Evolutionary conservation across 768 basidiomycete species (phyloP), one percentile per base, ranked within the genome.

Genomic region (Trametes cinnabarina): DNA sequence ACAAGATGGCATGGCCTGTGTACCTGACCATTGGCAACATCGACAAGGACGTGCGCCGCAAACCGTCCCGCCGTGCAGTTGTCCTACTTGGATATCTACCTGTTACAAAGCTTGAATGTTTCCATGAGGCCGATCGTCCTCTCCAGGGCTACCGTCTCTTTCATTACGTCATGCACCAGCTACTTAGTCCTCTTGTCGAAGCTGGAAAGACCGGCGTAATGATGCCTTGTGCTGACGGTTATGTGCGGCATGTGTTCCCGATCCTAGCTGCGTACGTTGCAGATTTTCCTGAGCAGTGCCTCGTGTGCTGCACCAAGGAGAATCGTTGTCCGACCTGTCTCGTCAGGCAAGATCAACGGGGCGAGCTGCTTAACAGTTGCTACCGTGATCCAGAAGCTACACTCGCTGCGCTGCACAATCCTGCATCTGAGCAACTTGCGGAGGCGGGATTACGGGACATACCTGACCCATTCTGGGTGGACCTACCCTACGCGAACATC

Each of bases 401-500:
- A 34, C 8, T 7, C 34, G 34, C 14, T 34, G 14, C 8, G 7
- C 14, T 34, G 34, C 8, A 14, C 7, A 7, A 7, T 34, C 34
- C 7, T 34, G 7, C 34, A 34, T 34, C 34, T 34, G 7, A 7
- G 7, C 8, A 34, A 34, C 14, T 34, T 14, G 14, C 7, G 14
- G 34, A 34, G 34, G 7, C 14, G 14, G 34, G 34, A 7, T 14
- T 34, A 34, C 34, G 34, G 34, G 8, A 55, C 10, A 53, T 51
- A n/a, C n/a, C n/a, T 35, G 52, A 67, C 23, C 78, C 76, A 17
- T 80, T 78, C 61, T 79, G 77, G 78, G 44, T 54, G 1, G 58
- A 74, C 39, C 63, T 79, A 17, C 78, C 75, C 0, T 70, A 69
- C 55, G 41, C 30, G 28, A 57, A 81, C 60, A 79, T 81, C 23